Evolutionary conservation across 176 grass and related monocot species (phyloP), one percentile per base, ranked within the genome.

Genomic region (Oryza australiensis): DNA sequence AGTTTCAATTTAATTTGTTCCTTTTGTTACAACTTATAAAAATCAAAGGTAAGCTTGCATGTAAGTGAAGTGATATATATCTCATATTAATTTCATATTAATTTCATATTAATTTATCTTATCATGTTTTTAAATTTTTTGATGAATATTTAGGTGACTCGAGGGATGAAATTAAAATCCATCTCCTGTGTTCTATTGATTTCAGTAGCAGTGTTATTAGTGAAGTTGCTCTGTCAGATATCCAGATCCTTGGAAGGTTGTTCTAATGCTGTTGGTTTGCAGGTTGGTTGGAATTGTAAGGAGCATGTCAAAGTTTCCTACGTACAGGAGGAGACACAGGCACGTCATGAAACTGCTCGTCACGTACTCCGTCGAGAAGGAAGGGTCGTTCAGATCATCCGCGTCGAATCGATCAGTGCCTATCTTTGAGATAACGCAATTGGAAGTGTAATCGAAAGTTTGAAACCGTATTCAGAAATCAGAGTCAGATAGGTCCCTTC

Each of bases 231-330:
- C 3, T 78, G 30, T 16, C 60, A 16, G n/a, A n/a, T n/a, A n/a
- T n/a, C n/a, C n/a, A n/a, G 23, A 18, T 15, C 1, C 16, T 2
- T 45, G 3, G 42, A 20, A 26, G 14, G 23, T 11, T 26, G 35
- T 15, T 73, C 42, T 49, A 15, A 87, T 32, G 29, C 16, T 37
- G 66, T 23, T 64, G 64, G 5, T 18, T 80, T 5, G 37, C 88
- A 97, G 94, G 90, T 73, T 97, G 79, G 90, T 92, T 20, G 94
- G 94, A 3, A 91, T 94, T 48, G 80, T 85, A 13, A 90, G 92
- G 88, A 92, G 86, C 74, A 26, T 83, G 59, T 88, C 92, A 0
- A 97, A 97, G 79, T 90, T 97, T 37, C 94, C 92, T 9, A 97
- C 94, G n/a, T 87, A 92, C 85, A 90, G 92, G 62, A 89, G 94